Evolutionary conservation across 2,329 filamentous ascomycete genomes (phyloP).

Genomic region (Orbilia blumenaviensis): DNA sequence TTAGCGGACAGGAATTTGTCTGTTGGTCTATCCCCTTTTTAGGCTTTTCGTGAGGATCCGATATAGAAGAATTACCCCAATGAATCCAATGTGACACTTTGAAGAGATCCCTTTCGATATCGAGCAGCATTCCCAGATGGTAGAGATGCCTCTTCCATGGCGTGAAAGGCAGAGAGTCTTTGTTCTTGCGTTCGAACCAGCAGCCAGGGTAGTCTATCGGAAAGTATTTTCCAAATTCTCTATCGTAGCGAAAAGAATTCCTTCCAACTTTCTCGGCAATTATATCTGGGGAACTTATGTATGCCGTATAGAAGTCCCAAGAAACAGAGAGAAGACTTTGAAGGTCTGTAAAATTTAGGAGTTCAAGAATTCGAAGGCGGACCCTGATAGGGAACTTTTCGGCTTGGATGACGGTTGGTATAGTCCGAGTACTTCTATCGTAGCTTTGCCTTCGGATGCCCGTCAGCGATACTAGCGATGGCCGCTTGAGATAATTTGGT

Average conservation of each 20-base stretch:
- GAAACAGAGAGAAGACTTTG: constrained; percentile 3
- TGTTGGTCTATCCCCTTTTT: background rate
- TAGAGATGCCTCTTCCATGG: constrained; percentile 1
- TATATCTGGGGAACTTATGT: background rate
- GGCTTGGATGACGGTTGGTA: background rate
- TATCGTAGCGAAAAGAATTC: constrained; percentile 20
- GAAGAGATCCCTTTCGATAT: constrained; percentile 16
- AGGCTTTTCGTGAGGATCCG: background rate
- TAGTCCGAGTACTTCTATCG: background rate
- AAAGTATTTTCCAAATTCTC: constrained; percentile 20
- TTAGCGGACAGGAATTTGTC: background rate
- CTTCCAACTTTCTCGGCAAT: background rate
- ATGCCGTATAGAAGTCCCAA: background rate
- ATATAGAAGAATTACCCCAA: background rate
- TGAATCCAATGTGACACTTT: constrained; percentile 14
- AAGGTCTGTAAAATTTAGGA: background rate
- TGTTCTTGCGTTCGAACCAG: constrained; percentile 1
- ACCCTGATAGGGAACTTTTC: background rate
- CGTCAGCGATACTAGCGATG: background rate
- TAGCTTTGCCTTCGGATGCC: background rate
- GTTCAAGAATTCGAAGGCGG: background rate
- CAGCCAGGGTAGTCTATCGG: constrained; percentile 19
- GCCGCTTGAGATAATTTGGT: background rate
- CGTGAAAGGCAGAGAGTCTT: background rate
- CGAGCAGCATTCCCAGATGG: constrained; percentile 1